phyloP scores from a whole-genome alignment of 2,329 filamentous ascomycete species.

The Daldinia sp. region DNA sequence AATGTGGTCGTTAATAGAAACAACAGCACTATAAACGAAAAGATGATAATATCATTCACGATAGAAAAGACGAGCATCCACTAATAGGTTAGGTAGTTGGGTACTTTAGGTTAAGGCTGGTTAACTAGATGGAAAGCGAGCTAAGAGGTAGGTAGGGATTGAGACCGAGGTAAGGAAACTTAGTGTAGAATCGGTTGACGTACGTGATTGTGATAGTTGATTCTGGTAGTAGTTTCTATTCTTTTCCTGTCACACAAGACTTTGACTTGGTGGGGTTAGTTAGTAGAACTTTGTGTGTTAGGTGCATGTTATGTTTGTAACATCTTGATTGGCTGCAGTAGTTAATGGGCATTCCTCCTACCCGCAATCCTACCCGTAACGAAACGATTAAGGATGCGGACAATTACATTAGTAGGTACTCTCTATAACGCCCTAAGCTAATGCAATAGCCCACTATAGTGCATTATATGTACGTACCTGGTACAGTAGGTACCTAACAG shows the following conservation, averaged over 20 bases:
- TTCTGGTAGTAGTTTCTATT: background rate
- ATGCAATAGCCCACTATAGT: background rate
- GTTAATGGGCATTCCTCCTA: background rate
- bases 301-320: background rate
- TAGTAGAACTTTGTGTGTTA: background rate
- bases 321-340: background rate
- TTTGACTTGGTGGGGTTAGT: background rate
- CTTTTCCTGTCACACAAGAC: background rate
- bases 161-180: background rate
- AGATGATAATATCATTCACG: background rate
- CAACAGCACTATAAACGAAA: constrained; percentile 22
- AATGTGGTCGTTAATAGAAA: constrained; percentile 4
- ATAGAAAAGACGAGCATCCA: constrained; percentile 27
- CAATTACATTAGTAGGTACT: background rate
- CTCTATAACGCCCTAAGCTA: background rate
- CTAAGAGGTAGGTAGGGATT: background rate
- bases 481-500: no score
- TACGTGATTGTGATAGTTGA: background rate
- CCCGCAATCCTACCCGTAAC: background rate
- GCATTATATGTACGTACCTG: background rate
- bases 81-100: background rate
- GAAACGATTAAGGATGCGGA: background rate
- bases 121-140: background rate
- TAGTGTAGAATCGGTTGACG: background rate
- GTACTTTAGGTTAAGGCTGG: no score